Evolutionary conservation across 2,329 filamentous ascomycete species (phyloP), one percentile per base, ranked within the genome.

Genomic region (Epichloe sp.): DNA sequence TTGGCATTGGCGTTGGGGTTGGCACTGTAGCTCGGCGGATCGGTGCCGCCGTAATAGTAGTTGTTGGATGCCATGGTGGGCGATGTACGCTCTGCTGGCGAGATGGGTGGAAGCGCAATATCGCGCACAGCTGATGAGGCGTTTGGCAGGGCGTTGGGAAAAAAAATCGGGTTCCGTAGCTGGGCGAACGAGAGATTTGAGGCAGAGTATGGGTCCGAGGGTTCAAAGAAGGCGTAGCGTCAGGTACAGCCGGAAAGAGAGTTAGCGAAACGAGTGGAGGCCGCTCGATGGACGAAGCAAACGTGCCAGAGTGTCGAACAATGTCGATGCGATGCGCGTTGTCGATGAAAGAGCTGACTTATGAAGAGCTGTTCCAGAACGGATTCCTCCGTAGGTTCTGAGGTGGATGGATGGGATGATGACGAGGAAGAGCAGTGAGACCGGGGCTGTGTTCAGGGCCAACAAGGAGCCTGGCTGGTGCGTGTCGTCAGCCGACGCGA

Each of bases 31-130:
- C 74, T 71, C 52, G 74, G 67, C 53, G 70, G 62, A 57, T 66
- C 58, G 59, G 53, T 68, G 63, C 74, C 72, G 68, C 59, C 61
- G 53, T 67, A 57, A 68, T 86, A 86, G 59, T 85, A 78, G 68
- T 82, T 77, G 69, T 82, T 76, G 56, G 78, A 72, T 44, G 80
- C 76, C 81, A 84, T 83, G 59, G 49, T 71, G 64, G 56, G 53
- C 50, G 55, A 36, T 14, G 26, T 12, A 19, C 26, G 21, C 21
- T 45, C 48, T 17, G 31, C 19, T 5, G 14, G 34, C 10, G 40
- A 21, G n/a, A 10, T 17, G 8, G 44, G 49, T 3, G 19, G 44
- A 19, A 34, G 31, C 31, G 11, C 8, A 23, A 26, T 35, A n/a
- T 10, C 45, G 45, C 43, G 35, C 17, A 42, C 44, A 44, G 37